Base-by-base conservation (phyloP, 768 basidiomycete species). In the Podaxis pistillaris region DNA sequence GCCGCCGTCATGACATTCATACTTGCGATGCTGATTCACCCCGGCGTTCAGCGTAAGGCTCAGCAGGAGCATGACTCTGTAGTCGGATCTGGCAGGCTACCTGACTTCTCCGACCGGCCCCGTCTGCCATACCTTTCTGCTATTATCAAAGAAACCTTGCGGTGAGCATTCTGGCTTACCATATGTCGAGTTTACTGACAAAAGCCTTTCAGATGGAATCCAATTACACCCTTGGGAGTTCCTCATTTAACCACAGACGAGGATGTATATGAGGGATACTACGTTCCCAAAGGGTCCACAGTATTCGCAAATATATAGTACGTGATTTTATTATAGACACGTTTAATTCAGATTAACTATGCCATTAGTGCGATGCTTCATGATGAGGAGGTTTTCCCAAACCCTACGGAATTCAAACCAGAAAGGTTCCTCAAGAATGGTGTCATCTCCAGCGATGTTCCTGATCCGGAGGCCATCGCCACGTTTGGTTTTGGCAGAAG, bases 1-100 rank as follows among this genome's bases (percentile, higher is more conserved):
- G 70, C 71, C 7, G 72, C 76, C 52, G 74, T 77, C 56, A 72
- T 75, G 60, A 77, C 75, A 71, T 78, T 78, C 68, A 70, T 73
- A 6, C 74, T 76, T 1, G 70, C 74, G 7, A 64, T 64, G 63
- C 26, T 64, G 13, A 46, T 19, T 5, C 26, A 30, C 26, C 63
- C 63, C 7, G 59, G 30, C 1, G 53, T 60, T n/a, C 63, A 64
- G 26, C 9, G 13, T 1, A 55, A 50, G 26, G 63, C 56, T 13
- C 63, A 60, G 28, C 41, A 54, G 24, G 63, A 64, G 33, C 12
- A 60, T 28, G 63, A 64, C 19, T 19, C 33, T 12, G 58, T 64
- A 4, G 47, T 59, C 15, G 58, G 58, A 2, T 22, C n/a, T 8
- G 33, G 44, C 24, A 51, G 55, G 7, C 40, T 64, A 15, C 63